These are phyloP conservation scores for Cerrena zonata DNA, from an alignment of 1,284 basidiomycete species.

Conservation along the genomic window DNA sequence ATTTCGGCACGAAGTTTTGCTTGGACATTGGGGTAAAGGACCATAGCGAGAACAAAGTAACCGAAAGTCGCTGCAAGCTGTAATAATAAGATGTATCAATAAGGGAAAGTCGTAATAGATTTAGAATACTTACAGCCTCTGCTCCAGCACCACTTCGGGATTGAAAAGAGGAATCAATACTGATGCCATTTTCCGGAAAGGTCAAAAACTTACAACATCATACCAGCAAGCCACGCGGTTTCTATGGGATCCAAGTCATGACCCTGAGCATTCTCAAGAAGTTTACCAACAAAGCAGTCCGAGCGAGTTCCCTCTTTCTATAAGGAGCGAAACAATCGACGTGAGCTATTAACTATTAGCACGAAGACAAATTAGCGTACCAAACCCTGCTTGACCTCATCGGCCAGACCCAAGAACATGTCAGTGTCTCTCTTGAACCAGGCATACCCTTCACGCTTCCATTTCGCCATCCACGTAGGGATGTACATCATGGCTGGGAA, in stretches of 20 bases:
- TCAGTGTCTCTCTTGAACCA: conserved; percentile 13
- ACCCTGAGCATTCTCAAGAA: background rate
- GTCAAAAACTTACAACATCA: conserved; percentile 13
- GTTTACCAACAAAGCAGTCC: conserved; percentile 8
- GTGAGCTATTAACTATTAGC: no score
- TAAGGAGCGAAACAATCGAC: background rate
- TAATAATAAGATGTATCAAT: background rate
- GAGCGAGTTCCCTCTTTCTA: background rate
- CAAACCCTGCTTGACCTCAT: conserved; percentile 9
- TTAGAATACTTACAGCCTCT: conserved; percentile 3
- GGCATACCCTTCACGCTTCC: conserved; percentile 16
- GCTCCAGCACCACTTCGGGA: conserved; percentile 3
- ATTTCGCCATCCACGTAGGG: conserved; percentile 20
- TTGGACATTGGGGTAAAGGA: conserved; percentile 27
- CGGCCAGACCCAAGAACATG: conserved; percentile 13
- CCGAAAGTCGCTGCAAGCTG: background rate
- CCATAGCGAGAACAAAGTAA: conserved; percentile 27
- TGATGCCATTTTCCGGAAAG: background rate
- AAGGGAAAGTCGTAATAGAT: background rate
- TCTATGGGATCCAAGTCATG: conserved; percentile 2
- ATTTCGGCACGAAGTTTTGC: conserved; percentile 31
- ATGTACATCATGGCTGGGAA: conserved; percentile 18
- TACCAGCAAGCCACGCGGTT: conserved; percentile 6
- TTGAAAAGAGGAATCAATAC: background rate
- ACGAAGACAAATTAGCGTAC: background rate